Base-by-base conservation (phyloP, 129 eudicot genomes). In the carrot (Daucus carota) region DNA sequence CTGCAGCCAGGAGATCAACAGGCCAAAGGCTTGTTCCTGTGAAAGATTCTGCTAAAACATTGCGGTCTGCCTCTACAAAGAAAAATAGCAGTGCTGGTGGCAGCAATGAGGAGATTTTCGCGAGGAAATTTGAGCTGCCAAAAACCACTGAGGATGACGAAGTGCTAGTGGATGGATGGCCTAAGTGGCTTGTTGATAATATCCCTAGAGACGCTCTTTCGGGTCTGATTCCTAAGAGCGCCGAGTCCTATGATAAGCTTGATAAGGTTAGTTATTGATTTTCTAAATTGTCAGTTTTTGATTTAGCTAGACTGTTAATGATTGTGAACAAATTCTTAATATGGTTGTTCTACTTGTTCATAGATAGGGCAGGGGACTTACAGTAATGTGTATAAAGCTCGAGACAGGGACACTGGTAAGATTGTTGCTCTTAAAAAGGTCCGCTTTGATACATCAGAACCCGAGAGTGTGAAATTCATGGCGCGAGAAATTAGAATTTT, bases 341-440 rank as follows among this genome's bases (percentile, higher is more conserved):
- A 6, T 41, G 17, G 2, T 72, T n/a, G 47, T 43, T 72, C 28
- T 0, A 16, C 74, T 34, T 43, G 70, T 69, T 38, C 68, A 18
- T 73, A 90, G 96, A 67, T 90, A n/a, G 96, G 96, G 4, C 84
- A 85, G 6, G 96, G 96, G 72, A 85, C 96, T 13, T 90, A 90
- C 33, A 90, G 96, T 87, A 90, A 85, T 65, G 92, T 90, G 76
- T 87, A 87, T 74, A 87, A 86, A 84, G 96, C 92, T 16, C 83
- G 92, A 74, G 96, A 90, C 34, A 85, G 83, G 40, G 80, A 84
- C 62, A 85, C 96, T 18, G 89, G 87, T 44, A 85, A 85, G 67
- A 76, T 90, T 43, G 92, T 90, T 33, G 96, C 96, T 31, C 77
- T 90, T 45, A 90, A 90, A 80, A 90, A 87, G 72, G 92, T 90